A percentile compares a stretch with the other conserved stretches of the same genome.
phyloP scores from a whole-genome alignment of 257 asterid species.

The Solanum virginianum region DNA sequence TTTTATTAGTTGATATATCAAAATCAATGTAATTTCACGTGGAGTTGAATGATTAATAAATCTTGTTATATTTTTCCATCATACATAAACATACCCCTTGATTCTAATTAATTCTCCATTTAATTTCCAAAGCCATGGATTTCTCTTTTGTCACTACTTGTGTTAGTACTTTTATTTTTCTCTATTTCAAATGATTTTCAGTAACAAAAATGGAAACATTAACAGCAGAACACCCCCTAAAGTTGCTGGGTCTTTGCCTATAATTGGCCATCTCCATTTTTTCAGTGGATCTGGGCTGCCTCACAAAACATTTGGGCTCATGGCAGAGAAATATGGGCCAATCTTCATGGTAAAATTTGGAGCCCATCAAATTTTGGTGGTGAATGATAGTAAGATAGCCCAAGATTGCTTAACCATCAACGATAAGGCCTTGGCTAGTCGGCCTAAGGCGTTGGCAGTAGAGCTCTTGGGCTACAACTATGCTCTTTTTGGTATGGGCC shows the following conservation, averaged over 20 bases:
- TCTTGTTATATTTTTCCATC: not conserved
- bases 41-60: not conserved
- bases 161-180: not conserved
- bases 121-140: too few relatives aligned
- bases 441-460: conserved; percentile 1
- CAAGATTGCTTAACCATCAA: conserved; percentile 3
- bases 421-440: not conserved
- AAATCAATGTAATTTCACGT: not conserved
- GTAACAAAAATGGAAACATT: not conserved
- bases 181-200: not conserved
- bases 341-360: conserved; percentile 15
- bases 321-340: conserved; percentile 28
- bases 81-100: not conserved
- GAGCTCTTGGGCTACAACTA: conserved; percentile 5
- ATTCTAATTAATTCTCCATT: not conserved
- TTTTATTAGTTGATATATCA: not conserved
- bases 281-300: conserved; percentile 7
- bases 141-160: not conserved
- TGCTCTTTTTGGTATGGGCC: conserved; percentile 4
- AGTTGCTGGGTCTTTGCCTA: conserved; percentile 12
- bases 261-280: conserved; percentile 23
- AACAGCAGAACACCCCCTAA: not conserved
- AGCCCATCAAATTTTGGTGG: not conserved
- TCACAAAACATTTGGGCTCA: conserved; percentile 1
- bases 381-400: conserved; percentile 5